Percentiles rank a stretch among this genome's conserved stretches.
These are phyloP conservation scores for Naganishia sp. DNA, from an alignment of 1,284 basidiomycete species.

Conservation along the genomic window DNA sequence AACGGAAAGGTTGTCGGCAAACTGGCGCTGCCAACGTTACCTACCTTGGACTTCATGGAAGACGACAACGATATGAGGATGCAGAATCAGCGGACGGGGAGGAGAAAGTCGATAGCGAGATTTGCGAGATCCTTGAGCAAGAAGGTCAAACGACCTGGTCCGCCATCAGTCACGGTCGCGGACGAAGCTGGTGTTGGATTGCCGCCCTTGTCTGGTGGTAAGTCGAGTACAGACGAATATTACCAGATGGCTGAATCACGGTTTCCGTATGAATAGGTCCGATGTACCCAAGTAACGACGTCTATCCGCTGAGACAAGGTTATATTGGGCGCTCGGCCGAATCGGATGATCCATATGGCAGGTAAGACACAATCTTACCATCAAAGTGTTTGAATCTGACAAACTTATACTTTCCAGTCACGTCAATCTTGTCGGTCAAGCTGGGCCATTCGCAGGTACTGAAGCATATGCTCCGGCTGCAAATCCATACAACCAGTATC, in stretches of 20 bases:
- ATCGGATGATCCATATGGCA: conserved; percentile 16
- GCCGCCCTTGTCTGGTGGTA: conserved; percentile 3
- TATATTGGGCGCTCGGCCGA: neutral
- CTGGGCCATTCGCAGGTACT: conserved; percentile 11
- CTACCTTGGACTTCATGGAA: conserved; percentile 84
- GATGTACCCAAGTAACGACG: neutral
- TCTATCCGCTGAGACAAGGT: conserved; percentile 2
- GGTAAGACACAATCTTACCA: neutral
- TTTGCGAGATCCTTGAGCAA: conserved; percentile 21
- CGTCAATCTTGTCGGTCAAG: conserved; percentile 5
- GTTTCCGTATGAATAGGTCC: neutral
- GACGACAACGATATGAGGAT: conserved; percentile 62
- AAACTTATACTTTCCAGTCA: neutral
- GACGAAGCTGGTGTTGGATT: conserved; percentile 22
- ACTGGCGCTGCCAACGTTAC: conserved; percentile 85
- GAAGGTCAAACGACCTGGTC: neutral
- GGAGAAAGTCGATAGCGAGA: conserved; percentile 16
- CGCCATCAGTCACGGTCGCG: neutral
- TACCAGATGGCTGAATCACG: neutral
- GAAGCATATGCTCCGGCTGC: neutral
- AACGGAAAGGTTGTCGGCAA: conserved; percentile 79
- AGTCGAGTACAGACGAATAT: neutral
- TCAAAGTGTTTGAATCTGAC: neutral
- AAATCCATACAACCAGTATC: neutral
- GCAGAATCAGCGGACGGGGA: conserved; percentile 29